Base-by-base conservation (phyloP, 1,139 yeast species). In the Lodderomyces oxycetoniae region DNA sequence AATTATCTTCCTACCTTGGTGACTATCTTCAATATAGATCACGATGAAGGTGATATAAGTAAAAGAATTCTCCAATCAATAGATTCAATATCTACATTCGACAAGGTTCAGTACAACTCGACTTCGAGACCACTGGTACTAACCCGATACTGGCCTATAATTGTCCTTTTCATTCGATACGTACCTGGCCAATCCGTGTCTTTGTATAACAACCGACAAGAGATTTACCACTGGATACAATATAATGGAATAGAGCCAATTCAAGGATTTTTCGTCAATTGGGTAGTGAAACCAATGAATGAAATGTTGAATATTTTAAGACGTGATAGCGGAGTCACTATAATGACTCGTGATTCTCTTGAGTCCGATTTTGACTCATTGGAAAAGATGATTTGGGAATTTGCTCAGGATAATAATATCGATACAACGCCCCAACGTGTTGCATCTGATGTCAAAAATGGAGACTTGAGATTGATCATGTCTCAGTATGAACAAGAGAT, bases 351-450 rank as follows among this genome's bases (percentile, higher is more conserved):
- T 49, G 83, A 85, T 41, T 82, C 95, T 1, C 64, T 91, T 13
- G 71, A 73, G 34, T 77, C 93, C 0, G 97, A 89, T 49, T 62
- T 87, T 43, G 74, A 77, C 32, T 84, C 95, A 2, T 67, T 91
- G 36, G 91, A 87, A 49, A 60, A 96, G 38, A 91, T 91, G 97
- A 86, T 88, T 4, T 62, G 77, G 17, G 93, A 84, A 39, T 86
- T 83, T 53, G 76, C 77, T 2, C 50, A 63, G 4, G 84, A 78
- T 35, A 66, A 64, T 40, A 47, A 49, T 4, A 38, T 52, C 2
- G 46, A 40, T 8, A 29, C 41, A 5, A 33, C 42, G 3, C 40
- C 38, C 2, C 32, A 29, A 4, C 26, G 32, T 3, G 71, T 74
- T 5, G 63, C 61, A 27, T 47, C 55, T 4, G 61, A 71, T 24